A percentile compares a stretch with the other conserved stretches of the same genome.
phyloP scores from a whole-genome alignment of 2,329 filamentous ascomycete genomes.

The Alternaria ventricosa region DNA sequence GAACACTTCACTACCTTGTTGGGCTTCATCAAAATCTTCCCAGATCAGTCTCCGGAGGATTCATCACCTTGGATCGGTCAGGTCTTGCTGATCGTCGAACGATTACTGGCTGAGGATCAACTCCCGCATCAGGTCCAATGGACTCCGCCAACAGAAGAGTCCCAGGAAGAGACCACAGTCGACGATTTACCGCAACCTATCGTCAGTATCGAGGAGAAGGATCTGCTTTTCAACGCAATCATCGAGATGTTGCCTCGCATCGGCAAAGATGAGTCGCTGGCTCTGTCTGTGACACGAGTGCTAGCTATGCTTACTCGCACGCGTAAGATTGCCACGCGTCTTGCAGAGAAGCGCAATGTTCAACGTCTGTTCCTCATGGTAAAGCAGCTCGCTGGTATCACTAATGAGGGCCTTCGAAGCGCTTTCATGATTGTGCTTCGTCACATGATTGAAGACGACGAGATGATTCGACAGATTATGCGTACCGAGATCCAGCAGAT shows the following conservation, averaged over 20 bases:
- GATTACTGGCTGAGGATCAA: constrained; percentile 86
- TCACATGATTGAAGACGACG: constrained; percentile 93
- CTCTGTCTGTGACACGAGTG: constrained; percentile 81
- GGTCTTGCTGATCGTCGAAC: constrained; percentile 87
- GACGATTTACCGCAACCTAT: constrained; percentile 67
- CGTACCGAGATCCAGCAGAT: constrained; percentile 82
- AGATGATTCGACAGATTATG: constrained; percentile 90
- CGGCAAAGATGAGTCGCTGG: constrained; percentile 84
- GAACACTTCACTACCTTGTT: constrained; percentile 79
- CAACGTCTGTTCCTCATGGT: constrained; percentile 93
- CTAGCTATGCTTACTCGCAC: constrained; percentile 86
- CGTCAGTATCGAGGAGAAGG: constrained; percentile 70
- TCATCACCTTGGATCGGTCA: constrained; percentile 93
- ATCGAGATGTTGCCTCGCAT: constrained; percentile 84
- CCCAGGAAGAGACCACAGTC: constrained; percentile 59
- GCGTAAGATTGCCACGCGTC: constrained; percentile 72
- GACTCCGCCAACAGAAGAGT: constrained; percentile 62
- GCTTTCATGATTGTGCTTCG: constrained; percentile 86
- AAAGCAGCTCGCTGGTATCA: constrained; percentile 83
- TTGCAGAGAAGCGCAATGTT: constrained; percentile 88
- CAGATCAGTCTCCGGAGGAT: constrained; percentile 73
- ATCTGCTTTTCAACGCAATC: constrained; percentile 75
- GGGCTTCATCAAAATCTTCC: constrained; percentile 75
- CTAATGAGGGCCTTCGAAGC: constrained; percentile 75
- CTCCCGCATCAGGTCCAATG: constrained; percentile 78